Evolutionary conservation across 2,329 filamentous ascomycete genomes (phyloP), one percentile per base, ranked within the genome.

Genomic region (Diaporthe sp.): DNA sequence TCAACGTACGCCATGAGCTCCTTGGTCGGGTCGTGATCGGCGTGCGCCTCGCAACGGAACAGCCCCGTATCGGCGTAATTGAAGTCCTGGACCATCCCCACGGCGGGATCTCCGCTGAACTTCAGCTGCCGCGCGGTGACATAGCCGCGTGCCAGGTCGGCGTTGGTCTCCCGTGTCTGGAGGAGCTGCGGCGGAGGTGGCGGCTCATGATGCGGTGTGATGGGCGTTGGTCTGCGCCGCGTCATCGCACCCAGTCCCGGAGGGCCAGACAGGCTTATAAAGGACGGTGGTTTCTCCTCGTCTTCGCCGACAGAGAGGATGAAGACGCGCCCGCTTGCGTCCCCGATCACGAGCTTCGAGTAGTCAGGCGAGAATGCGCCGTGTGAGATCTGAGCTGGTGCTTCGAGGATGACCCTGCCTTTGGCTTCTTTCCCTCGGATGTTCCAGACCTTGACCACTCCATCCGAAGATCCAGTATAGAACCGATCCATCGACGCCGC

Each of bases 401-500:
- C 87, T 74, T 88, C 85, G 1, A 92, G 82, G 0, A 92, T 81
- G 68, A 88, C 84, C 30, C 88, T 86, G 7, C 92, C 83, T 58
- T 89, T 85, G 0, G 85, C 88, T 70, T 83, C 79, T 37, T 76
- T 81, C 68, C 66, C 78, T 13, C 88, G 87, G 12, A 92, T 81
- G 75, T 92, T 90, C 91, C 91, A 93, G 2, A 90, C 89, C 75
- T 90, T 92, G 22, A 93, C 85, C 0, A 88, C 84, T 1, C 91
- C 91, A 75, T 93, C 91, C 1, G 91, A 92, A 0, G 89, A 90
- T 1, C 91, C 91, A 0, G 90, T 92, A 76, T 92, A 93, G 56
- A 93, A 86, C 0, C 90, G 85, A 71, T 91, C 88, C 0, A 84
- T 80, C 0, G 87, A 88, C 22, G 83, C 86, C 1, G 89, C 91